Percentiles rank a stretch among this genome's conserved stretches.
phyloP scores from a whole-genome alignment of 768 basidiomycete genomes.

The Dentipellis sp. region DNA sequence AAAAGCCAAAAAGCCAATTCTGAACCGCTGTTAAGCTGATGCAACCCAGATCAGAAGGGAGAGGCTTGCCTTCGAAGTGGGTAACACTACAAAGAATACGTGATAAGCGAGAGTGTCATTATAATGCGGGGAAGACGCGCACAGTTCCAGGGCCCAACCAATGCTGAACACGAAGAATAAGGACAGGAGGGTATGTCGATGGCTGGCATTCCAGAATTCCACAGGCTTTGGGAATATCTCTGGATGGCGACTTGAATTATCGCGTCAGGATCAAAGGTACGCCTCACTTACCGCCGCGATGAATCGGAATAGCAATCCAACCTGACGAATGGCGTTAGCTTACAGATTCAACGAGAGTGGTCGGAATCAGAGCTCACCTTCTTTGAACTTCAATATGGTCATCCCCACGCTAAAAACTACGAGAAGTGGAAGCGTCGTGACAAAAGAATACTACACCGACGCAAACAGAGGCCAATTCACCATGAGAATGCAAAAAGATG shows the following conservation, averaged over 20 bases:
- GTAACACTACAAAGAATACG: constrained; percentile 43
- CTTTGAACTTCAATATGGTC: constrained; percentile 59
- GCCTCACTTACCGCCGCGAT: constrained; percentile 15
- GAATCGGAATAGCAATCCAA: constrained; percentile 22
- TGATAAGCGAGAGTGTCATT: neutral
- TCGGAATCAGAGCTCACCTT: constrained; percentile 38
- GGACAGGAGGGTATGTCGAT: constrained; percentile 52
- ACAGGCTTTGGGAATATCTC: constrained; percentile 49
- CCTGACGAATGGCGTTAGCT: neutral
- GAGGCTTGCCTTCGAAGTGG: constrained; percentile 62
- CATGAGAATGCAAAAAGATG: neutral
- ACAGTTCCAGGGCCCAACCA: constrained; percentile 77
- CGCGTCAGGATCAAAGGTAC: neutral
- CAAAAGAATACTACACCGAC: constrained; percentile 57
- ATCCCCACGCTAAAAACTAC: constrained; percentile 55
- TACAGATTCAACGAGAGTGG: neutral
- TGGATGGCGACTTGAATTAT: constrained; percentile 15
- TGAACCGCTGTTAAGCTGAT: constrained; percentile 16
- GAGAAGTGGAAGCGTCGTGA: constrained; percentile 58
- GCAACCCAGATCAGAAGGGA: neutral
- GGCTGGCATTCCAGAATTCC: constrained; percentile 33
- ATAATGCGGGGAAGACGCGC: constrained; percentile 18
- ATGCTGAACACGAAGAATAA: constrained; percentile 63
- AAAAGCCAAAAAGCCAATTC: constrained; percentile 82
- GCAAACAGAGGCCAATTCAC: neutral